A percentile compares a stretch with the other conserved stretches of the same genome.
These are phyloP conservation scores for Patellaria atrata DNA, from an alignment of 495 filamentous ascomycete species.

Conservation along the genomic window DNA sequence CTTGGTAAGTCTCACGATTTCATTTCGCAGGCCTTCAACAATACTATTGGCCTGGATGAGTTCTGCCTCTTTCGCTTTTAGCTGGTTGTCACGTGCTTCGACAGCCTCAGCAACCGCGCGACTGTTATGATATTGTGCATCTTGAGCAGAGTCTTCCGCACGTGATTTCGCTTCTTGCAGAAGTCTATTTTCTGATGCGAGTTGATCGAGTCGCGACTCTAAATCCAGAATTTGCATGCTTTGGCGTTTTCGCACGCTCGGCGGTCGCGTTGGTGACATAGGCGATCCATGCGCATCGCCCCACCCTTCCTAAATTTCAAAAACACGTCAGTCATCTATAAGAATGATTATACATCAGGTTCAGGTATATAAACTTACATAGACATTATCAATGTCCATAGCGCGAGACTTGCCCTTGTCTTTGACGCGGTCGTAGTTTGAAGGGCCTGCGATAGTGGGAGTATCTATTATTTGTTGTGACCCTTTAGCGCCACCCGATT, in stretches of 20 bases:
- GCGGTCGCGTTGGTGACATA: slow-evolving; percentile 85
- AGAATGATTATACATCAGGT: slow-evolving; percentile 2
- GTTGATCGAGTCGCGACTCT: slow-evolving; percentile 57
- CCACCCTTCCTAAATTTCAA: slow-evolving; percentile 74
- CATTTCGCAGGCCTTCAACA: slow-evolving; percentile 62
- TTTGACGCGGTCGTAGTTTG: slow-evolving; percentile 58
- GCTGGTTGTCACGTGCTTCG: slow-evolving; percentile 38
- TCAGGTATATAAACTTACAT: slow-evolving; percentile 50
- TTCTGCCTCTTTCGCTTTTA: slow-evolving; percentile 54
- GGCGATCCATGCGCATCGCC: slow-evolving; percentile 86
- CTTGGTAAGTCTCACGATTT: slow-evolving; percentile 57
- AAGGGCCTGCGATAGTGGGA: slow-evolving; percentile 39
- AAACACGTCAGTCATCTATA: slow-evolving; percentile 8
- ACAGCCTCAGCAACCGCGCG: slow-evolving; percentile 40
- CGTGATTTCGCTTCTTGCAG: slow-evolving; percentile 57
- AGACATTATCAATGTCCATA: slow-evolving; percentile 83
- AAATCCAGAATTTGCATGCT: slow-evolving; percentile 93
- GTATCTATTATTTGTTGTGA: slow-evolving; percentile 24
- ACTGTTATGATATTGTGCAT: slow-evolving; percentile 33
- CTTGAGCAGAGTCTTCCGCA: slow-evolving; percentile 44
- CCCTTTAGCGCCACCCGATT: slow-evolving; percentile 14
- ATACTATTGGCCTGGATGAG: slow-evolving; percentile 65
- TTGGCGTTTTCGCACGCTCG: slow-evolving; percentile 80
- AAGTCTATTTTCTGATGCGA: slow-evolving; percentile 65
- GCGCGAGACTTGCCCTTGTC: slow-evolving; percentile 76